Evolutionary conservation across 208 protist genomes (phyloP).

Genomic region (Leishmania arabica): DNA sequence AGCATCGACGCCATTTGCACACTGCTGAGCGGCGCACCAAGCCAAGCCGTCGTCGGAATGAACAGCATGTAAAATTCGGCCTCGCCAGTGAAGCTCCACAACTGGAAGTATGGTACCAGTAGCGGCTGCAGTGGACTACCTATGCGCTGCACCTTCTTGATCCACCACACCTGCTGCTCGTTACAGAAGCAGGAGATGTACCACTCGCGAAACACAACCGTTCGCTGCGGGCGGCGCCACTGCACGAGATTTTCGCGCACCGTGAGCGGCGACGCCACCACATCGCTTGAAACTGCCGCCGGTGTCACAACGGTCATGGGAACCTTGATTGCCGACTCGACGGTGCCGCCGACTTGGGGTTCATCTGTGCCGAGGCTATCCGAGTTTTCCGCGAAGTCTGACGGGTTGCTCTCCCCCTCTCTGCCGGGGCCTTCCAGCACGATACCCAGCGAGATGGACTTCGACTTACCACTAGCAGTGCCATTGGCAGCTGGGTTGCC

Average conservation of each 20-base stretch:
- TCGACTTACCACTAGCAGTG: background rate
- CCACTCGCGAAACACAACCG: conserved; percentile 60
- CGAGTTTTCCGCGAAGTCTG: background rate
- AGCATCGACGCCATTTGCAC: conserved; percentile 49
- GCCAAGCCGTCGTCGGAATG: conserved; percentile 59
- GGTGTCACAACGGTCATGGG: conserved; percentile 7
- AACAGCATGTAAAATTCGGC: conserved; percentile 70
- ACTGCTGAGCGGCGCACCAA: conserved; percentile 35
- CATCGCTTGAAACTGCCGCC: background rate
- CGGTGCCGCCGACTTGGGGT: background rate
- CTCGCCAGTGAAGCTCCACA: conserved; percentile 72
- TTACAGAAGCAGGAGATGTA: conserved; percentile 76
- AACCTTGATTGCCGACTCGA: background rate
- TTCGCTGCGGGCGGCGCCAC: conserved; percentile 24
- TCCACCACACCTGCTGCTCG: conserved; percentile 42
- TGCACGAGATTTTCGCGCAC: conserved; percentile 28
- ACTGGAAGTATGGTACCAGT: conserved; percentile 53
- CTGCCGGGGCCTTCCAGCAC: background rate
- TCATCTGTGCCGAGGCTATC: background rate
- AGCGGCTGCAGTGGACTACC: conserved; percentile 29
- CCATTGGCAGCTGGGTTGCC: background rate
- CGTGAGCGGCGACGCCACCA: background rate
- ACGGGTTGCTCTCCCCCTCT: background rate
- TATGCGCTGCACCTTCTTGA: conserved; percentile 44
- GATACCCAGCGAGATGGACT: background rate